Conservation (phyloP, 73 alveolate species). For the Effrenium voratum region DNA sequence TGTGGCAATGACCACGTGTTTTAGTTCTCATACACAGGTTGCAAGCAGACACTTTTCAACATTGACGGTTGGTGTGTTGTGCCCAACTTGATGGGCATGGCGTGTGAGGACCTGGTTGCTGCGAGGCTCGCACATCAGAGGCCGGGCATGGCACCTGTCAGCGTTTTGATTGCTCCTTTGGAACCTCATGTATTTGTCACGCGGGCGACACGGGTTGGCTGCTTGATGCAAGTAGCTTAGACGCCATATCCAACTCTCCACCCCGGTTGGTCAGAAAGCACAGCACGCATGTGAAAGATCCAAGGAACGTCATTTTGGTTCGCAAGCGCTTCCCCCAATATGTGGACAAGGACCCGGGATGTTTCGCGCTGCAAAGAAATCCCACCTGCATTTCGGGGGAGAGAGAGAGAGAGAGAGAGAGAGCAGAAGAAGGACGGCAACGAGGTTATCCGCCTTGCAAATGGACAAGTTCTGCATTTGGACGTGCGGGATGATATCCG, state of each 20-base stretch:
- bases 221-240: background rate
- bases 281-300: background rate
- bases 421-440: constrained; percentile 33
- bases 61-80: too few species aligned
- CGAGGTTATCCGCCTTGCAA: constrained; percentile 57
- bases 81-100: too few species aligned
- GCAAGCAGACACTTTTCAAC: too few species aligned
- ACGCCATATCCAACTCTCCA: background rate
- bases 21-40: too few species aligned
- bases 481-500: constrained; percentile 80
- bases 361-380: background rate
- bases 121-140: constrained; percentile 66
- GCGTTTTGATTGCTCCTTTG: background rate
- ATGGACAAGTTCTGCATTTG: constrained; percentile 77
- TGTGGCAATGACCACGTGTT: background rate
- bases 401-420: too few species aligned
- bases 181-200: background rate
- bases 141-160: background rate
- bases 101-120: constrained; percentile 27
- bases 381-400: too few species aligned
- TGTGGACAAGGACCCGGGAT: constrained; percentile 13
- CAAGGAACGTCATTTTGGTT: constrained; percentile 54
- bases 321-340: constrained; percentile 88
- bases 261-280: background rate
- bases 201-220: background rate